Evolutionary conservation across 129 eudicot genomes (phyloP).

Genomic region (Pittosporum tobira): DNA sequence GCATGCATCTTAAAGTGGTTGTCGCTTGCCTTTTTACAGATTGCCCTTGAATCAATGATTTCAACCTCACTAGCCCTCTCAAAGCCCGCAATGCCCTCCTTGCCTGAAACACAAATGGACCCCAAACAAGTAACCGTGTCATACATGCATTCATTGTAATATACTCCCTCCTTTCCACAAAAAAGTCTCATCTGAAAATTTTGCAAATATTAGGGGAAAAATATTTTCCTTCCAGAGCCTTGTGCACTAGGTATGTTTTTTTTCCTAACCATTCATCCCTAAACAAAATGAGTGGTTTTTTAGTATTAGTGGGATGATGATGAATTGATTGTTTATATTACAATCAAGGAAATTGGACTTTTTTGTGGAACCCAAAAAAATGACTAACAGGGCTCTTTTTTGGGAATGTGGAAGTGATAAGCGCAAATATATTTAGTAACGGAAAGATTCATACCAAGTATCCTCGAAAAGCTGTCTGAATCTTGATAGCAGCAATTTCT

Average conservation of each 20-base stretch:
- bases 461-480: conserved; percentile 66
- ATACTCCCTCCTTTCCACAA: background rate
- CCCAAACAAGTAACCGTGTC: conserved; percentile 1
- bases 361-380: no score
- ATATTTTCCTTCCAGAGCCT: no score
- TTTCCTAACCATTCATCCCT: no score
- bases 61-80: conserved; percentile 62
- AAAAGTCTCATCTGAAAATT: no score
- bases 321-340: no score
- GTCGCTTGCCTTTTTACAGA: conserved; percentile 63
- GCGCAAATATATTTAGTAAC: background rate
- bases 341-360: no score
- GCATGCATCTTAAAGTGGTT: conserved; percentile 61
- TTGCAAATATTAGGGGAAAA: no score
- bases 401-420: no score
- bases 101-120: conserved; percentile 31
- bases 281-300: no score
- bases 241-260: no score
- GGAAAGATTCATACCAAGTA: conserved; percentile 39
- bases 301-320: no score
- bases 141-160: background rate
- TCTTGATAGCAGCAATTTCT: conserved; percentile 52
- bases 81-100: conserved; percentile 62
- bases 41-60: conserved; percentile 50
- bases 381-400: no score